Conservation (phyloP, 345 rosid genomes). For the Eucalyptus camaldulensis region DNA sequence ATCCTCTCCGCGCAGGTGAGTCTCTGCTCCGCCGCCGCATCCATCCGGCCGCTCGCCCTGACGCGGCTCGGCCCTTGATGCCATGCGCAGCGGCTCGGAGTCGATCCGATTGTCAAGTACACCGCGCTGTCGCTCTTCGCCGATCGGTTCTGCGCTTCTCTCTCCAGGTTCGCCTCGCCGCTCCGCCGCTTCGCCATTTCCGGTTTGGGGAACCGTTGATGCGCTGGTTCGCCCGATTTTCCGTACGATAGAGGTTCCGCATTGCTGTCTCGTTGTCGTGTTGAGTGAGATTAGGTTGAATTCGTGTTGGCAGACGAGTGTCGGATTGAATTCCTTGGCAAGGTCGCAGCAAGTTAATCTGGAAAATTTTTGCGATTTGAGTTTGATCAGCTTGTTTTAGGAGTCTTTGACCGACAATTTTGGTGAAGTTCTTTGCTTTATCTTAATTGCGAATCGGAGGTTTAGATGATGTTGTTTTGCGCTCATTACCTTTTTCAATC, state of each 20-base stretch:
- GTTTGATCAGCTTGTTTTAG: not conserved
- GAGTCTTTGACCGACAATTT: not conserved
- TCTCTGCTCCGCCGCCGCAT: not conserved
- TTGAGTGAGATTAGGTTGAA: not conserved
- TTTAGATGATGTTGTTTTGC: not conserved
- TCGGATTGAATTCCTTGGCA: not conserved
- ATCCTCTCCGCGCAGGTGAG: slow-evolving; percentile 29
- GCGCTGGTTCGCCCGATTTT: not conserved
- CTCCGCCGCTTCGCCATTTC: not conserved
- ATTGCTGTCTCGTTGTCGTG: not conserved
- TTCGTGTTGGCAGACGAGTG: too few species aligned
- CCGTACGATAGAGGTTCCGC: not conserved
- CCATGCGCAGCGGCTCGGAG: slow-evolving; percentile 28
- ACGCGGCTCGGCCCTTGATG: too few species aligned
- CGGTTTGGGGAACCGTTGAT: not conserved
- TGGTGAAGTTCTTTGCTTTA: not conserved
- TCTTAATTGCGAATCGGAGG: not conserved
- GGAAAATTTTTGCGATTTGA: not conserved
- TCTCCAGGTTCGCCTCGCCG: slow-evolving; percentile 20
- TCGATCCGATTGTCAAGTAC: slow-evolving; percentile 59
- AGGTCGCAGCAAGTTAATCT: not conserved
- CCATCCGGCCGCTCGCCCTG: not conserved
- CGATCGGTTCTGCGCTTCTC: slow-evolving; percentile 41
- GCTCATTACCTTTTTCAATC: not conserved
- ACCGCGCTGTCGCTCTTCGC: slow-evolving; percentile 58